These are phyloP conservation scores for Sporopachydermia cereana DNA, from an alignment of 1,139 yeast genomes.

Conservation along the genomic window DNA sequence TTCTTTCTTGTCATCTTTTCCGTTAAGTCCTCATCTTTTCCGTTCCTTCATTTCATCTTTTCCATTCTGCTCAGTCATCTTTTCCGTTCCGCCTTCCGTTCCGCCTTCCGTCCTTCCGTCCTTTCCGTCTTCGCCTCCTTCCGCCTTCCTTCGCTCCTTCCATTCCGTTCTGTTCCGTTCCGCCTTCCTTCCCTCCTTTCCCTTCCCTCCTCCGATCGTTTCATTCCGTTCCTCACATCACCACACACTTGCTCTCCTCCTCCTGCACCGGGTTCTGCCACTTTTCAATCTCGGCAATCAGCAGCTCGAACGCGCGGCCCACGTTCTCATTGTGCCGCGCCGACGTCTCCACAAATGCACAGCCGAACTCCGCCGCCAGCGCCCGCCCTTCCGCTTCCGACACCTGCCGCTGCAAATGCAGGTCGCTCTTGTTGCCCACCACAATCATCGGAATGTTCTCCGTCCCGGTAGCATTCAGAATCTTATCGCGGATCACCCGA, in stretches of 20 bases:
- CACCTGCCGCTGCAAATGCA: constrained; percentile 55
- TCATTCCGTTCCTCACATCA: constrained; percentile 18
- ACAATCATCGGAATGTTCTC: constrained; percentile 69
- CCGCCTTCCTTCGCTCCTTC: constrained; percentile 33
- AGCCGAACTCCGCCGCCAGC: constrained; percentile 47
- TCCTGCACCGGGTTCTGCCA: constrained; percentile 36
- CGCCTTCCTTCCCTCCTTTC: no score
- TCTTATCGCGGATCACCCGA: constrained; percentile 71
- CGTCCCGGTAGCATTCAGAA: constrained; percentile 62
- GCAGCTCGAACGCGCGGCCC: constrained; percentile 48
- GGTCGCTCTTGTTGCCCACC: constrained; percentile 77
- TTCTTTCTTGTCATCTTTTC: constrained; percentile 13
- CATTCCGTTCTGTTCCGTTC: constrained; percentile 25
- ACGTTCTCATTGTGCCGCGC: constrained; percentile 69
- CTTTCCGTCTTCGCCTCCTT: constrained; percentile 25
- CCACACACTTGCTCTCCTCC: constrained; percentile 23
- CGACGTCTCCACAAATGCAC: constrained; percentile 71
- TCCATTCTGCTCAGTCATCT: constrained; percentile 12
- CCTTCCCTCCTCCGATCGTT: constrained; percentile 35
- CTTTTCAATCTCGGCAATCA: constrained; percentile 62
- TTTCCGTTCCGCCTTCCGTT: constrained; percentile 15
- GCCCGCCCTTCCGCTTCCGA: constrained; percentile 49
- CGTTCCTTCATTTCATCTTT: constrained; percentile 15
- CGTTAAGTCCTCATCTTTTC: constrained; percentile 16
- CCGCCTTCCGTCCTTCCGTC: no score